Evolutionary conservation across 495 filamentous ascomycete genomes (phyloP), one percentile per base, ranked within the genome.

Genomic region (Ascodesmis nigricans): DNA sequence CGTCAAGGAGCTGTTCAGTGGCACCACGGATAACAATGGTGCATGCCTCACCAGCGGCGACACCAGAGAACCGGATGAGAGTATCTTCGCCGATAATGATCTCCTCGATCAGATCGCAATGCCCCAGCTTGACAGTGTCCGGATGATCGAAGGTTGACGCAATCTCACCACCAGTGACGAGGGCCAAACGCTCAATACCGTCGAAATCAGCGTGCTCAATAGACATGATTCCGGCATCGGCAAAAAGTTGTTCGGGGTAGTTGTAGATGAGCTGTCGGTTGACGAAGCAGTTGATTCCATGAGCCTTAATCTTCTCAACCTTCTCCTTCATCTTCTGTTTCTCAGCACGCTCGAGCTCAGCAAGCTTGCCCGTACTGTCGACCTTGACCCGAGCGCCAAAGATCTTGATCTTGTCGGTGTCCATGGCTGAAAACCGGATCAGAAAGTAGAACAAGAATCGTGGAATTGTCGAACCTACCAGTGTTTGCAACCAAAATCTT

Each of bases 151-250:
- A 97, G 14, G 87, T 95, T 13, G 81, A 91, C 15, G 87, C 72
- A 45, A 97, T 97, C 60, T 97, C 87, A 41, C 82, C 87, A 25
- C 87, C 87, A 3, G 90, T 95, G 11, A 97, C 87, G 29, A 97
- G 64, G 8, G 87, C 84, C 41, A 97, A 58, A 21, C 87, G 69
- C 64, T 97, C 87, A 41, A 97, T 83, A 39, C 87, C 87, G 55
- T 97, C 87, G 45, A 97, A 97, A 56, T 97, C 87, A 40, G 87
- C 87, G 54, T 97, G 87, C 63, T 97, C 87, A 47, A 97, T 97
- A 10, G 83, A 91, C 61, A 90, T 72, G 57, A 97, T 95, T 33
- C 87, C 90, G 6, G 82, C 84, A 54, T 97, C 87, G 16, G 84
- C 78, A 54, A 97, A 97, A 31, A 97, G 75, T 58, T 95, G 90